Conservation (phyloP, 352 stramenopile genomes). For the Elongisporangium anandrum region DNA sequence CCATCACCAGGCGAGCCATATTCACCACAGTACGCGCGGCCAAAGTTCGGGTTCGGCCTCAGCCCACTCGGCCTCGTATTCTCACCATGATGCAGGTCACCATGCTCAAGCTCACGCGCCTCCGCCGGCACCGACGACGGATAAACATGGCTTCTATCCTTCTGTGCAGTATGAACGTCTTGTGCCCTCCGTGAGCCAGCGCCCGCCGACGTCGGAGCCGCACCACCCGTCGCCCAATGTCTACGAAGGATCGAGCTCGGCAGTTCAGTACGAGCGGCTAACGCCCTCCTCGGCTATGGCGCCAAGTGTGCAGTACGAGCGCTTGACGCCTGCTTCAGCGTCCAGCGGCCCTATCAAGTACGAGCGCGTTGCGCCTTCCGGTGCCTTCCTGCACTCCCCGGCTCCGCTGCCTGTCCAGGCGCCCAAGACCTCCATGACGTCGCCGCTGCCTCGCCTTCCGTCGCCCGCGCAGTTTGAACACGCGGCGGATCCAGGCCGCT, state of each 20-base stretch:
- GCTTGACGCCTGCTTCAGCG: conserved; percentile 31
- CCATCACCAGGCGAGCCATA: conserved; percentile 5
- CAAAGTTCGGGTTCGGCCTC: conserved; percentile 3
- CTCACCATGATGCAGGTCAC: conserved; percentile 7
- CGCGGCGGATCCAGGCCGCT: too few species aligned
- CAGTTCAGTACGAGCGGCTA: conserved; percentile 45
- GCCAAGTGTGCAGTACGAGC: conserved; percentile 44
- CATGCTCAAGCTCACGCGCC: background rate
- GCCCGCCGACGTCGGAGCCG: conserved; percentile 3
- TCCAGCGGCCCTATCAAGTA: conserved; percentile 1
- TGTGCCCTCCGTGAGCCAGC: conserved; percentile 14
- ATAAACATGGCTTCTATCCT: conserved; percentile 17
- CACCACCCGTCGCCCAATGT: conserved; percentile 10
- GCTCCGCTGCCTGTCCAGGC: conserved; percentile 1
- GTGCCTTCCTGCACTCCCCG: background rate
- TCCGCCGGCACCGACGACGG: too few species aligned
- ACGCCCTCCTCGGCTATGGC: conserved; percentile 17
- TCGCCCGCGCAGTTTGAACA: conserved; percentile 8
- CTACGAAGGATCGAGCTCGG: conserved; percentile 16
- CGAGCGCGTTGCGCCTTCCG: conserved; percentile 3
- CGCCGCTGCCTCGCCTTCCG: conserved; percentile 31
- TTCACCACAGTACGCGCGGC: conserved; percentile 3
- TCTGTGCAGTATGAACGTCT: conserved; percentile 17
- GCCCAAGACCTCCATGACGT: conserved; percentile 20
- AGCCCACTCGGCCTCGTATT: conserved; percentile 10